phyloP scores from a whole-genome alignment of 2,329 filamentous ascomycete species.

The Alternaria metachromatica region DNA sequence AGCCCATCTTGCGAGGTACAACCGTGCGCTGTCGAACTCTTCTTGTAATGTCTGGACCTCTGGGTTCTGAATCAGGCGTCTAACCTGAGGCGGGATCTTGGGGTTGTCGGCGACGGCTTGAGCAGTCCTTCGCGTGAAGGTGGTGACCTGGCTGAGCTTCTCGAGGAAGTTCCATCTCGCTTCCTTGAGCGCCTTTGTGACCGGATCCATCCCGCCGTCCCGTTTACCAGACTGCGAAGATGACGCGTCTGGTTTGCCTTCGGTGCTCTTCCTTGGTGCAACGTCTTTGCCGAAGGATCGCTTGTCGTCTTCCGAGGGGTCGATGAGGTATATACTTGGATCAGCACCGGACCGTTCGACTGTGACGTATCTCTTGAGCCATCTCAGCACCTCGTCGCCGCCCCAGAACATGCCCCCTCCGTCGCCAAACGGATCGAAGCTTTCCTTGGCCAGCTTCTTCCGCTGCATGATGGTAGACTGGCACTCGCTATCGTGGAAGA shows the following conservation, averaged over 20 bases:
- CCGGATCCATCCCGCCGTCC: slow-evolving; percentile 86
- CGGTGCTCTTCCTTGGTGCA: slow-evolving; percentile 42
- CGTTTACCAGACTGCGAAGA: slow-evolving; percentile 44
- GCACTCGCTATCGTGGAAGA: slow-evolving; percentile 98
- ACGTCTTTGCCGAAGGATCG: slow-evolving; percentile 75
- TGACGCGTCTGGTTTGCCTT: slow-evolving; percentile 33
- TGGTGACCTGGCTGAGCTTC: slow-evolving; percentile 96
- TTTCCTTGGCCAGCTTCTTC: slow-evolving; percentile 82
- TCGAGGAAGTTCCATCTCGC: slow-evolving; percentile 96
- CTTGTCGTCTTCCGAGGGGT: slow-evolving; percentile 85
- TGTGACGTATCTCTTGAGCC: slow-evolving; percentile 82
- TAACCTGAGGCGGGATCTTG: slow-evolving; percentile 85
- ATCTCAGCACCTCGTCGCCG: slow-evolving; percentile 90
- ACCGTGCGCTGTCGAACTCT: slow-evolving; percentile 93
- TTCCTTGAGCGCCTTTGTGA: slow-evolving; percentile 93
- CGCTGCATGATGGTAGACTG: slow-evolving; percentile 94
- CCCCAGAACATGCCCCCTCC: slow-evolving; percentile 94
- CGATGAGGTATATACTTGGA: slow-evolving; percentile 87
- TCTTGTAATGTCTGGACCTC: slow-evolving; percentile 95
- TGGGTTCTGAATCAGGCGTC: slow-evolving; percentile 83
- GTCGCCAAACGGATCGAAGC: slow-evolving; percentile 88
- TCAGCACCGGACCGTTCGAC: slow-evolving; percentile 87
- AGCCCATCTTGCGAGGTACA: slow-evolving; percentile 95
- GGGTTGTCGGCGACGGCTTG: slow-evolving; percentile 92
- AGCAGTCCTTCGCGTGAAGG: slow-evolving; percentile 89